phyloP scores from a whole-genome alignment of 2,329 filamentous ascomycete species.

The Clonostachys solani region DNA sequence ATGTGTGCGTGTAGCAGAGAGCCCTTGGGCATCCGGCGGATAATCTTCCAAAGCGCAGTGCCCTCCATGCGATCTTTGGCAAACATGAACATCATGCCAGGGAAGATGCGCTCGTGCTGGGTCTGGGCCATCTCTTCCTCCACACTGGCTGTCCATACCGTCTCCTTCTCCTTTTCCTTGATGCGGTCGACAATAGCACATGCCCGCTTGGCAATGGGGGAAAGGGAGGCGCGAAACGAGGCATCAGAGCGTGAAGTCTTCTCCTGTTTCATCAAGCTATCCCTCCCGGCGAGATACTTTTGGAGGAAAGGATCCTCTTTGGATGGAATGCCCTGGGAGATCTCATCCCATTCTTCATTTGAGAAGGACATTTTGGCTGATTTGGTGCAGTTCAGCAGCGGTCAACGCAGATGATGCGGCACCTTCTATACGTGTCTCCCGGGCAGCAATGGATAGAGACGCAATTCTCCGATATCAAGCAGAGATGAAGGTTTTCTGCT shows the following conservation, averaged over 20 bases:
- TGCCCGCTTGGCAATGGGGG: conserved; percentile 73
- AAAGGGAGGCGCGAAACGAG: conserved; percentile 69
- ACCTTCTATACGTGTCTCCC: too few relatives aligned
- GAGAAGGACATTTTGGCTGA: conserved; percentile 30
- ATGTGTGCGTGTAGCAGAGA: conserved; percentile 81
- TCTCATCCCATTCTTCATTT: conserved; percentile 56
- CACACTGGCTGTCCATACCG: conserved; percentile 71
- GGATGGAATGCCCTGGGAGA: conserved; percentile 50
- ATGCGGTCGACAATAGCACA: conserved; percentile 78
- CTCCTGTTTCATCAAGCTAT: conserved; percentile 75
- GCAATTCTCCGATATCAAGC: too few relatives aligned
- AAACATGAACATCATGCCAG: conserved; percentile 90
- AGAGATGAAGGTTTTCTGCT: too few relatives aligned
- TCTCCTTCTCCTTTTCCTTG: conserved; percentile 69
- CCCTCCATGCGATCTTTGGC: conserved; percentile 83
- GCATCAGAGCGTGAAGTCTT: conserved; percentile 73
- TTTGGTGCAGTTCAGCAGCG: not conserved
- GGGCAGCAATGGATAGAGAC: too few relatives aligned
- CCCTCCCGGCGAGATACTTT: conserved; percentile 73
- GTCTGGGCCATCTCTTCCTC: conserved; percentile 65
- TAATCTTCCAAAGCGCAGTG: conserved; percentile 81
- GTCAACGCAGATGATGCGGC: too few relatives aligned
- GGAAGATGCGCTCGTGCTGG: conserved; percentile 63
- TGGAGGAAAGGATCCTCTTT: conserved; percentile 72
- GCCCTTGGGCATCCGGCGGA: conserved; percentile 86